Base-by-base conservation (phyloP, 306 rosid species). In the Rosa persica region DNA sequence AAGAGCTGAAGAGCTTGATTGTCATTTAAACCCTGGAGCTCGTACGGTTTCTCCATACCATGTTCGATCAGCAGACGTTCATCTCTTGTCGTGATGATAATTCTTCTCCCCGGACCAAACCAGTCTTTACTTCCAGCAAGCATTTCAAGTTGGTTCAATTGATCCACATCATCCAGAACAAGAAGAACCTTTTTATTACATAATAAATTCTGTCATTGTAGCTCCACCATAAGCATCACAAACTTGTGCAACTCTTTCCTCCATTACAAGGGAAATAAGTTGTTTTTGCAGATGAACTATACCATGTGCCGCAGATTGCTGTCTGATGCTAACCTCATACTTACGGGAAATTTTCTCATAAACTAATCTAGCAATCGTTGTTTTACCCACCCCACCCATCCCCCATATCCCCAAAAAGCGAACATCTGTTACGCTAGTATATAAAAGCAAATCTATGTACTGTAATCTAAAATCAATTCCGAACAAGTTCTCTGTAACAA, bases 291-390 rank as follows among this genome's bases (percentile, higher is more conserved):
- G 25, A 54, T 54, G 61, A 54, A 54, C 61, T 7, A 20, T 54
- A 54, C 61, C 27, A 8, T 8, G 27, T 8, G 4, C 9, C 0
- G 61, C 25, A 0, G 61, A 54, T 20, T 54, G 34, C 17, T 78
- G 76, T 36, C 76, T 47, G 27, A 78, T 77, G 16, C 74, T 64
- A 78, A 38, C 71, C 30, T 78, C 70, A 36, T 40, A 78, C 47
- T 78, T 23, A 3, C 20, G 46, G 4, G 30, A 54, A 5, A 57
- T 70, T 55, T 42, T 47, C 47, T 71, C 58, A 4, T 70, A 78
- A 57, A n/a, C 36, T 5, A 27, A 58, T 49, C 57, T 46, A 4
- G 81, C 81, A 40, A 78, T 27, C 2, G 81, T 78, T 4, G 81
- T 78, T 70, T 48, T 48, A 51, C 54, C 20, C 15, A 46, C 49